A percentile compares a stretch with the other conserved stretches of the same genome.
Conservation (phyloP, 164 flowering plant species). For the Stephania cephalantha region DNA sequence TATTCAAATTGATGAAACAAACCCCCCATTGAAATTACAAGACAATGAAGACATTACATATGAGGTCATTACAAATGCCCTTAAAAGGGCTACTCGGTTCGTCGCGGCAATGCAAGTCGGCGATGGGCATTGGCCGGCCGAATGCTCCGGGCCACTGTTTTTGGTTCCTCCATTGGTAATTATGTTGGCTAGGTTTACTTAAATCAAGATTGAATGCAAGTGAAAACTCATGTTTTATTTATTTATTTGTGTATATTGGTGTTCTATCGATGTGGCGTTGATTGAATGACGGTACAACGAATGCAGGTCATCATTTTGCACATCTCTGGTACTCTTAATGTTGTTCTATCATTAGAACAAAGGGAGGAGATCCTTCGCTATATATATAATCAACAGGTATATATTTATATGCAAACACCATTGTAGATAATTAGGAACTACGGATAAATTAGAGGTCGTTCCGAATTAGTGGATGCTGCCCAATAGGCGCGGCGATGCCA, state of each 20-base stretch:
- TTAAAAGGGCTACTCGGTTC: constrained; percentile 35
- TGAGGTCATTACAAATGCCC: constrained; percentile 25
- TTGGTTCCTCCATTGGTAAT: constrained; percentile 48
- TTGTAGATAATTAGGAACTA: too few species aligned
- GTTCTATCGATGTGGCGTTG: neutral
- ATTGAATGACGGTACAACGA: too few species aligned
- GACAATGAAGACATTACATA: constrained; percentile 23
- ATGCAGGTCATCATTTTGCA: constrained; percentile 41
- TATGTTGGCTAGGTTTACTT: neutral
- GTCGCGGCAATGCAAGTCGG: constrained; percentile 42
- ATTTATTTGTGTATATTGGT: neutral
- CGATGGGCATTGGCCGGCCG: constrained; percentile 65
- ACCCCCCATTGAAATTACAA: constrained; percentile 19
- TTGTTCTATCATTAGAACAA: constrained; percentile 33
- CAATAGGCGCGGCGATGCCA: too few species aligned
- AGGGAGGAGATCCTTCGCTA: constrained; percentile 43
- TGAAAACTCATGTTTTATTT: too few species aligned
- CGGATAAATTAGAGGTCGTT: too few species aligned
- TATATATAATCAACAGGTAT: constrained; percentile 58
- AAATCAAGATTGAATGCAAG: neutral
- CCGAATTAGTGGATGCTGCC: too few species aligned
- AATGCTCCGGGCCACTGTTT: constrained; percentile 42
- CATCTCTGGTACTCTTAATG: constrained; percentile 37
- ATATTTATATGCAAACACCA: neutral
- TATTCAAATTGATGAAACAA: constrained; percentile 2